Evolutionary conservation across 257 asterid species (phyloP).

Genomic region (Linderniella brevidens): DNA sequence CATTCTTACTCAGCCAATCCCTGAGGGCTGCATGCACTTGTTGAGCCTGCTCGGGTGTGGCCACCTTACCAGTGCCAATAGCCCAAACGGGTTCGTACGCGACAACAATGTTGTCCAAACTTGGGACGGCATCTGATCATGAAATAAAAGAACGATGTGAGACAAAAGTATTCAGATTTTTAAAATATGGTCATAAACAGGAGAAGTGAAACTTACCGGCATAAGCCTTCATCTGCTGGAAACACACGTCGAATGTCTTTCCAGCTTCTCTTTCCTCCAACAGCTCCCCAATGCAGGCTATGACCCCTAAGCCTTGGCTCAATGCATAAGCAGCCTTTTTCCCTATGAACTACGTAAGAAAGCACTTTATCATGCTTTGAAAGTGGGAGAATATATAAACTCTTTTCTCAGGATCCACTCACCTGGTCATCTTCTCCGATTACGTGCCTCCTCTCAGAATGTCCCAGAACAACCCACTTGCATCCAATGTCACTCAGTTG

Average conservation of each 20-base stretch:
- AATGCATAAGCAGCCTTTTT: slow-evolving; percentile 95
- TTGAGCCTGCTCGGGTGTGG: slow-evolving; percentile 97
- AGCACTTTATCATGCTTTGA: not conserved
- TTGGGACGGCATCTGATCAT: slow-evolving; percentile 59
- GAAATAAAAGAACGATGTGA: slow-evolving; percentile 4
- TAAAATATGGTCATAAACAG: too few relatives aligned
- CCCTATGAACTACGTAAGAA: slow-evolving; percentile 60
- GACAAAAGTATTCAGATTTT: not conserved
- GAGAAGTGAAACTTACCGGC: slow-evolving; percentile 31
- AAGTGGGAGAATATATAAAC: not conserved
- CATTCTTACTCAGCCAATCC: slow-evolving; percentile 87
- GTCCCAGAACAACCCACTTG: slow-evolving; percentile 96
- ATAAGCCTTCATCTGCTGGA: slow-evolving; percentile 73
- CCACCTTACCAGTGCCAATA: slow-evolving; percentile 97
- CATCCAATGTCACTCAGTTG: slow-evolving; percentile 90
- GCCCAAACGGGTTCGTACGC: slow-evolving; percentile 99
- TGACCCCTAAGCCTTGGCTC: slow-evolving; percentile 76
- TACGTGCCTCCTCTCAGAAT: slow-evolving; percentile 86
- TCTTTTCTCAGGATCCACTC: too few relatives aligned
- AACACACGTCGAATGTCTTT: slow-evolving; percentile 91
- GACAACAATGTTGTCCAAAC: slow-evolving; percentile 79
- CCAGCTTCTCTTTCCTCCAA: slow-evolving; percentile 90
- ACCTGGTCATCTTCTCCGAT: slow-evolving; percentile 88
- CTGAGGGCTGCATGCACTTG: slow-evolving; percentile 92
- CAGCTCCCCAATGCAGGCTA: slow-evolving; percentile 96